These are phyloP conservation scores for Colletotrichum simmondsii DNA, from an alignment of 2,329 filamentous ascomycete genomes.

Conservation along the genomic window DNA sequence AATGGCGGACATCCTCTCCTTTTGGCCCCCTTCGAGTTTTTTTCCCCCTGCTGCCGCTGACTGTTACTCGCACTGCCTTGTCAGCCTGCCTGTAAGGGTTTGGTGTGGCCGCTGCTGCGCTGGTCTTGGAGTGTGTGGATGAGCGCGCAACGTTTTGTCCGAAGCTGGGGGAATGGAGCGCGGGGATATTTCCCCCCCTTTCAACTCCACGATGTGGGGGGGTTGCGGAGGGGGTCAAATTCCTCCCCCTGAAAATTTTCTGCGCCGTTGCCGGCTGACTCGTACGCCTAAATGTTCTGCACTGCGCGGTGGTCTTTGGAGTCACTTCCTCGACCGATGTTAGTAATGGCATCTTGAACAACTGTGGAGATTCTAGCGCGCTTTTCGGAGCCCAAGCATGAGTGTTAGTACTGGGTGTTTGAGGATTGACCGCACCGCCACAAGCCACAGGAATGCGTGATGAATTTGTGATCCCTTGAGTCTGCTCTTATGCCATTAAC, in stretches of 20 bases:
- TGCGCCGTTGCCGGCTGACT: slow-evolving; percentile 11
- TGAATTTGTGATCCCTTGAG: not conserved
- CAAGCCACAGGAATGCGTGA: not conserved
- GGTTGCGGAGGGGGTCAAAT: not conserved
- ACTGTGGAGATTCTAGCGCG: not conserved
- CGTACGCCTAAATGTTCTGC: not conserved
- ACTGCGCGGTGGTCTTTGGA: not conserved
- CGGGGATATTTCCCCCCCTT: slow-evolving; percentile 2
- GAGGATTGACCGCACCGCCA: not conserved
- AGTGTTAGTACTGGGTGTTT: not conserved
- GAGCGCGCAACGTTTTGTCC: slow-evolving; percentile 2
- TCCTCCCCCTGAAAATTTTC: not conserved
- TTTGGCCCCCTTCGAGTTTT: not conserved
- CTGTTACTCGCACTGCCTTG: not conserved
- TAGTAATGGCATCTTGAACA: slow-evolving; percentile 8
- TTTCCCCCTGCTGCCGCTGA: not conserved
- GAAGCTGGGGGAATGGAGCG: slow-evolving; percentile 27
- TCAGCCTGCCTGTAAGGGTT: not conserved
- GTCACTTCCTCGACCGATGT: not conserved
- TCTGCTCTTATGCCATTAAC: not conserved
- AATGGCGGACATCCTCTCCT: slow-evolving; percentile 17
- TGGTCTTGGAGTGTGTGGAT: not conserved
- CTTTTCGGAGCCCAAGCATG: not conserved
- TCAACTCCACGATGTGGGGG: slow-evolving; percentile 27
- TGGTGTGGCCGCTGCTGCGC: not conserved